Evolutionary conservation across 495 filamentous ascomycete species (phyloP).

Genomic region (Xylaria scruposa): DNA sequence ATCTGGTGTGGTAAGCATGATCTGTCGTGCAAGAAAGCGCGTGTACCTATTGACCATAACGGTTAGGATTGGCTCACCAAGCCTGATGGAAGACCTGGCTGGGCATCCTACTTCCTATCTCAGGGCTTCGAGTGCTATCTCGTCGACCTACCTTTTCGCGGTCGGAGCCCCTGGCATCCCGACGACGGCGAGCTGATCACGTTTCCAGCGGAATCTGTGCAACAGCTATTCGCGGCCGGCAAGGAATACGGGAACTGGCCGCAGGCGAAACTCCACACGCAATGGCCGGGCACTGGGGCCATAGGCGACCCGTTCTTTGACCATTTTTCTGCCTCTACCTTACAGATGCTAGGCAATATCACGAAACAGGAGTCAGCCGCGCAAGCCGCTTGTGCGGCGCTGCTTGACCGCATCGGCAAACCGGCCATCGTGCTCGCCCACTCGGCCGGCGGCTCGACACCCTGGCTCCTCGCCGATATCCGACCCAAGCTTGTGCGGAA

Average conservation of each 20-base stretch:
- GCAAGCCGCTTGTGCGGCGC: conserved; percentile 51
- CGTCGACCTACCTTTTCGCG: conserved; percentile 50
- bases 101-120: conserved; percentile 58
- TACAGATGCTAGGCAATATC: conserved; percentile 48
- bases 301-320: conserved; percentile 60
- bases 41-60: conserved; percentile 21
- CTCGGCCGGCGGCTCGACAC: conserved; percentile 59
- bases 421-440: conserved; percentile 58
- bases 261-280: conserved; percentile 55
- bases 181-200: conserved; percentile 30
- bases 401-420: conserved; percentile 56
- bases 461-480: conserved; percentile 57
- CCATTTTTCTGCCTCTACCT: conserved; percentile 53
- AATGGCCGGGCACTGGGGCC: conserved; percentile 60
- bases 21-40: not conserved
- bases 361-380: conserved; percentile 50
- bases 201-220: conserved; percentile 37
- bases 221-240: conserved; percentile 49
- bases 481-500: conserved; percentile 53
- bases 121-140: conserved; percentile 56
- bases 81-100: conserved; percentile 57
- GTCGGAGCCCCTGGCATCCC: conserved; percentile 42
- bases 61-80: conserved; percentile 55
- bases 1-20: conserved; percentile 55
- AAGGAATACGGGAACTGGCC: conserved; percentile 49